These are phyloP conservation scores for Bruguiera hainesii DNA, from an alignment of 441 rosid species.

Conservation along the genomic window DNA sequence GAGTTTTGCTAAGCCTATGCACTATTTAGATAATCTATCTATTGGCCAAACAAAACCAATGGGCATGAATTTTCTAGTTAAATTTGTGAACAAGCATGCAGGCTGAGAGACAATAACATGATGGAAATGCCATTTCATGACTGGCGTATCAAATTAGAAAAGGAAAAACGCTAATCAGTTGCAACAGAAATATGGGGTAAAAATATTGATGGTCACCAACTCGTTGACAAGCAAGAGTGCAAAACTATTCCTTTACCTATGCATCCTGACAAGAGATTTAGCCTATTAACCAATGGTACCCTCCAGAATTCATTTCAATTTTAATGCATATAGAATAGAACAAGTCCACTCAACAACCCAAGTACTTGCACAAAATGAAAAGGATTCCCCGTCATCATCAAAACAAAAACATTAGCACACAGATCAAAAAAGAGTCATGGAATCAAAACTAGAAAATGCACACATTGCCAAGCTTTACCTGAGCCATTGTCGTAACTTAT, in stretches of 20 bases:
- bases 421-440: neutral
- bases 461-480: constrained; percentile 27
- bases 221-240: neutral
- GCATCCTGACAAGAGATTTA: constrained; percentile 14
- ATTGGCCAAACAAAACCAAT: too few relatives aligned
- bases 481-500: constrained; percentile 31
- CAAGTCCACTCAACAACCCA: neutral
- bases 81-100: too few relatives aligned
- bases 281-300: neutral
- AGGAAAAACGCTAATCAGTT: too few relatives aligned
- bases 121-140: too few relatives aligned
- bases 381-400: too few relatives aligned
- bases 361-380: too few relatives aligned
- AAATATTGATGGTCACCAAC: neutral
- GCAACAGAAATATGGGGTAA: neutral
- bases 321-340: constrained; percentile 17
- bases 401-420: neutral
- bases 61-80: too few relatives aligned
- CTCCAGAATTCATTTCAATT: constrained; percentile 17
- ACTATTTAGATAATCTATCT: too few relatives aligned
- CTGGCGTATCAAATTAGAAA: too few relatives aligned
- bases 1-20: too few relatives aligned
- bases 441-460: neutral
- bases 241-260: constrained; percentile 24
- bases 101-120: too few relatives aligned